phyloP scores from a whole-genome alignment of 1,139 yeast genomes.

The Zygosaccharomyces pseudobailii region DNA sequence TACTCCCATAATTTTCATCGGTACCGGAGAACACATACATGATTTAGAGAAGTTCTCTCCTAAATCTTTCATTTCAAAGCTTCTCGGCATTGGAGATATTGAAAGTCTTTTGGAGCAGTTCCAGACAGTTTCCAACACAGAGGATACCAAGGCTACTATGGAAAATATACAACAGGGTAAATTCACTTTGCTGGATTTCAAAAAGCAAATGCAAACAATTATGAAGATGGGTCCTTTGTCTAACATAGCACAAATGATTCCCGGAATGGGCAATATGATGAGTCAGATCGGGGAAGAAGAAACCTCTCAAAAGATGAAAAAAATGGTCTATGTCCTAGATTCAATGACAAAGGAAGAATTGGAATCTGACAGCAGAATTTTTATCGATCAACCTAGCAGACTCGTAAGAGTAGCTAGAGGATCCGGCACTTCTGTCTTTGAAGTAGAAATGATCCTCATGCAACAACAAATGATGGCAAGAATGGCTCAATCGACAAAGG shows the following conservation, averaged over 20 bases:
- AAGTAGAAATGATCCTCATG: constrained; percentile 86
- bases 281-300: constrained; percentile 90
- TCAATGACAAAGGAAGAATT: constrained; percentile 93
- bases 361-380: constrained; percentile 83
- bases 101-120: constrained; percentile 94
- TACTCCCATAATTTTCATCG: constrained; percentile 94
- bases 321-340: constrained; percentile 90
- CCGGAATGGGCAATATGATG: constrained; percentile 86
- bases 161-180: constrained; percentile 94
- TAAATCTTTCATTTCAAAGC: constrained; percentile 77
- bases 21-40: constrained; percentile 96
- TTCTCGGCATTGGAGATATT: constrained; percentile 92
- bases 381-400: constrained; percentile 77
- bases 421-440: constrained; percentile 90
- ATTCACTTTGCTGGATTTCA: constrained; percentile 85
- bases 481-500: constrained; percentile 76
- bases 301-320: constrained; percentile 71
- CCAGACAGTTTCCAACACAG: constrained; percentile 60
- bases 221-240: constrained; percentile 95
- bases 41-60: constrained; percentile 93
- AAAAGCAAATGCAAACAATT: constrained; percentile 91
- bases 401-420: constrained; percentile 90
- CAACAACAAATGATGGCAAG: constrained; percentile 95
- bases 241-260: constrained; percentile 92
- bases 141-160: constrained; percentile 88